Evolutionary conservation across 2,329 filamentous ascomycete genomes (phyloP).

Genomic region (Escovopsis weberi): DNA sequence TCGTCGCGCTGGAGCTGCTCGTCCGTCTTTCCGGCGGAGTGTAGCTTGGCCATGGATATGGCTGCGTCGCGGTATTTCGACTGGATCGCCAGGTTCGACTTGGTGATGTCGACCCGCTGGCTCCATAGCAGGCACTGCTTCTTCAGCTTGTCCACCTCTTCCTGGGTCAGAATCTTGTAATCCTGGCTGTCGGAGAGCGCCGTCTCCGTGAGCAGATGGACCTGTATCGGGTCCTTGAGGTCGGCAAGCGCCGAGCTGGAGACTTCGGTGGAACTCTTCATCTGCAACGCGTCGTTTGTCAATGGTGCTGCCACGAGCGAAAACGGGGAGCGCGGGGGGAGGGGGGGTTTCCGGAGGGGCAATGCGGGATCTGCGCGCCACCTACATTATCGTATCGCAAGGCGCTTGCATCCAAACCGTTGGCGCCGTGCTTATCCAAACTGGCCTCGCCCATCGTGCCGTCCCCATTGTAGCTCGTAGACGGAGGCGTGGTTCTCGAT

Average conservation of each 20-base stretch:
- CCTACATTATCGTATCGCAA: constrained; percentile 44
- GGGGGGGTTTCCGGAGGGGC: not conserved
- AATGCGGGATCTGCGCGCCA: constrained; percentile 1
- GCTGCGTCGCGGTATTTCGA: constrained; percentile 91
- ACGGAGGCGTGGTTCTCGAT: constrained; percentile 17
- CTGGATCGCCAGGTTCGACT: constrained; percentile 74
- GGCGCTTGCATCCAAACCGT: constrained; percentile 23
- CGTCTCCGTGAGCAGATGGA: constrained; percentile 87
- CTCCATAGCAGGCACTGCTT: constrained; percentile 63
- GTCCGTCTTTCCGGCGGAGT: constrained; percentile 41
- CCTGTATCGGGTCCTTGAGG: constrained; percentile 59
- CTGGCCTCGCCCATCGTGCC: constrained; percentile 32
- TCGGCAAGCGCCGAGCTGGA: constrained; percentile 45
- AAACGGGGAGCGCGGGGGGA: not conserved
- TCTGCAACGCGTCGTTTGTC: constrained; percentile 21
- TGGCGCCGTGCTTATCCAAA: constrained; percentile 38
- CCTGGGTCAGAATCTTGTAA: constrained; percentile 75
- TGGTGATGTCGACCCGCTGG: constrained; percentile 66
- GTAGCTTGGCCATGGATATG: constrained; percentile 68
- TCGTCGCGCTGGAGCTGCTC: constrained; percentile 35
- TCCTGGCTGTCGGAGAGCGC: constrained; percentile 76
- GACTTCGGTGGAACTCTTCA: constrained; percentile 31
- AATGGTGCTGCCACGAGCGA: not conserved
- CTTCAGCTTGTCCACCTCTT: constrained; percentile 85
- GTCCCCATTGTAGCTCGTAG: constrained; percentile 31